phyloP scores from a whole-genome alignment of 129 eudicot genomes.

The Helichrysum umbraculigerum region DNA sequence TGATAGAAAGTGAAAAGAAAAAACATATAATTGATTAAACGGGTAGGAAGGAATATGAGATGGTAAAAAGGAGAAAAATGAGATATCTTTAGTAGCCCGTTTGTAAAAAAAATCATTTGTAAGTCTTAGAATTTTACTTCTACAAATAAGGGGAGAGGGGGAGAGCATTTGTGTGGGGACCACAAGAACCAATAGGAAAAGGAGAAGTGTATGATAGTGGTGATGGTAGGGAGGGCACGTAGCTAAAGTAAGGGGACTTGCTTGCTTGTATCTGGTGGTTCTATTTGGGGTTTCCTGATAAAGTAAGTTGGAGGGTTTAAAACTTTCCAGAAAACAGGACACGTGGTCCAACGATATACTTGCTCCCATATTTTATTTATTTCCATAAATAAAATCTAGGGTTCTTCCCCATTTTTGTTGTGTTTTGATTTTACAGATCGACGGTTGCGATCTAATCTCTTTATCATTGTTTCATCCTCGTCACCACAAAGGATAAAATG shows the following conservation, averaged over 20 bases:
- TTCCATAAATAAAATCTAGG: constrained; percentile 8
- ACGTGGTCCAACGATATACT: constrained; percentile 39
- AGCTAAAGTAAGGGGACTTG: constrained; percentile 1
- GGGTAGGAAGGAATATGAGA: too few species aligned
- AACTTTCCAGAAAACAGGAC: constrained; percentile 36
- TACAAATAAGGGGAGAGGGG: too few species aligned
- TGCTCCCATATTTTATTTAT: constrained; percentile 15
- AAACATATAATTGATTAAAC: too few species aligned
- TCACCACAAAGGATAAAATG: background rate
- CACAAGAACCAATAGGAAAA: constrained; percentile 31
- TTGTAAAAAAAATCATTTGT: too few species aligned
- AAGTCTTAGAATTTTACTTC: too few species aligned
- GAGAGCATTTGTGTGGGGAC: constrained; percentile 30
- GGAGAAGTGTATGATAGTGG: constrained; percentile 42
- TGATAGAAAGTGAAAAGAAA: too few species aligned
- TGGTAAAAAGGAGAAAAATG: too few species aligned
- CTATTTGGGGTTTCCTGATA: constrained; percentile 18
- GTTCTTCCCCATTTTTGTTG: constrained; percentile 27
- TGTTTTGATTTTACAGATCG: background rate
- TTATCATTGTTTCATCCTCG: background rate
- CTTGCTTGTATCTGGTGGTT: background rate
- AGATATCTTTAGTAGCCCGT: too few species aligned
- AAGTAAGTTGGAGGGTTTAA: constrained; percentile 29
- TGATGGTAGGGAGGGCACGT: constrained; percentile 44
- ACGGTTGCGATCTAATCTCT: background rate